Conservation (phyloP, 345 rosid genomes). For the Citrus mangshanensis region DNA sequence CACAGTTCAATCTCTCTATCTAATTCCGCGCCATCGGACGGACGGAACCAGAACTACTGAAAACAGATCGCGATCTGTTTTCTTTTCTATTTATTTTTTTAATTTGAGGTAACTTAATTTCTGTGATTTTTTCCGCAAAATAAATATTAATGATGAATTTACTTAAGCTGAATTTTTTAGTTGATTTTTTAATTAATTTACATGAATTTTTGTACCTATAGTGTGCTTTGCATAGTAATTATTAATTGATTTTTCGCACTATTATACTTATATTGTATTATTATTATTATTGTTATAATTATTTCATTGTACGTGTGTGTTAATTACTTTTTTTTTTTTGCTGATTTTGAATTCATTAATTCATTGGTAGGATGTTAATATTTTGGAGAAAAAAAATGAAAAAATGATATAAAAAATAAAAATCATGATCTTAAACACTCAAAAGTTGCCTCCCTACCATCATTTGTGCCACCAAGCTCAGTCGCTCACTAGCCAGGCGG, state of each 20-base stretch:
- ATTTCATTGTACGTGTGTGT: neutral
- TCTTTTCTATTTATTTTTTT: neutral
- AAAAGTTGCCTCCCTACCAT: too few species aligned
- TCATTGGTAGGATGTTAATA: too few species aligned
- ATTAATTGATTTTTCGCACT: neutral
- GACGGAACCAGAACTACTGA: neutral
- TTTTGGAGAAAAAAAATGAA: too few species aligned
- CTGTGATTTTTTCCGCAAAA: neutral
- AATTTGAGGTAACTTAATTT: neutral
- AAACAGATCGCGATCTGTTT: conserved; percentile 17
- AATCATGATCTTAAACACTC: too few species aligned
- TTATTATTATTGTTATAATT: too few species aligned
- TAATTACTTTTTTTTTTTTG: neutral
- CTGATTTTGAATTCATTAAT: neutral
- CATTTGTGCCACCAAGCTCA: neutral
- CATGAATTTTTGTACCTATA: neutral
- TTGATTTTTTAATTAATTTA: too few species aligned
- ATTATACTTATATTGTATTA: too few species aligned
- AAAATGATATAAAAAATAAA: too few species aligned
- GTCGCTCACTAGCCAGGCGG: neutral
- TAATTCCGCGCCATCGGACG: conserved; percentile 8
- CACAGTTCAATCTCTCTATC: neutral
- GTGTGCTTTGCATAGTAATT: neutral
- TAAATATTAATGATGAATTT: neutral
- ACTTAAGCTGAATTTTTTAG: neutral